Evolutionary conservation across 768 basidiomycete species (phyloP), one percentile per base, ranked within the genome.

Genomic region (Fibroporia radiculosa): DNA sequence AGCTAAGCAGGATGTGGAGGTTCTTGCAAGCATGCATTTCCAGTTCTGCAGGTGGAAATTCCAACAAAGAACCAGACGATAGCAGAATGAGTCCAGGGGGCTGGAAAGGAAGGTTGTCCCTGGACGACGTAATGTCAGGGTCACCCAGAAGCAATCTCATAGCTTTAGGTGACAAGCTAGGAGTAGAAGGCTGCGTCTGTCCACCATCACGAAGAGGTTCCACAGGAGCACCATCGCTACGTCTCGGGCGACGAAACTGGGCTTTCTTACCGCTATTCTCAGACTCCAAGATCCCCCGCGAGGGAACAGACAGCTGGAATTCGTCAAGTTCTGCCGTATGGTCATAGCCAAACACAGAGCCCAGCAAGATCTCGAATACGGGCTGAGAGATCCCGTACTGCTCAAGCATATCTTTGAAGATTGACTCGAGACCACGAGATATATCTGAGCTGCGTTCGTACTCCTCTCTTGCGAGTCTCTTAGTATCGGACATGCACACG

Each of bases 1-100:
- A 82, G 24, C 75, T 76, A 20, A 88, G 65, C 2, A 88, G 58
- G 5, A 71, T 70, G 56, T 87, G 80, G 39, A 85, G 62, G 55
- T 80, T 71, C 62, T 78, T 82, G 63, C 78, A 80, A n/a, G 77
- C 71, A 54, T 85, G 80, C 78, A 83, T 78, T 64, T 87, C 84
- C 26, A 87, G 66, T 56, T 84, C 83, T 3, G 60, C 56, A 19
- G 82, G 70, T 0, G 68, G 44, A 52, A 82, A 64, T 1, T 80
- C 73, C 36, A 85, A 66, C 58, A 81, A 82, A 5, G 73, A 76
- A 69, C 63, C 6, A 4, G 5, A 22, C 33, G 20, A 28, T 44
- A 33, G 39, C 32, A 25, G 32, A 19, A 86, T 56, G 6, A 87
- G 61, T 1, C 85, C 84, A 5, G 80, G 72, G 1, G 79, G 78